A percentile compares a stretch with the other conserved stretches of the same genome.
Conservation (phyloP, 2,329 filamentous ascomycete genomes). For the Aspergillus jensenii region DNA sequence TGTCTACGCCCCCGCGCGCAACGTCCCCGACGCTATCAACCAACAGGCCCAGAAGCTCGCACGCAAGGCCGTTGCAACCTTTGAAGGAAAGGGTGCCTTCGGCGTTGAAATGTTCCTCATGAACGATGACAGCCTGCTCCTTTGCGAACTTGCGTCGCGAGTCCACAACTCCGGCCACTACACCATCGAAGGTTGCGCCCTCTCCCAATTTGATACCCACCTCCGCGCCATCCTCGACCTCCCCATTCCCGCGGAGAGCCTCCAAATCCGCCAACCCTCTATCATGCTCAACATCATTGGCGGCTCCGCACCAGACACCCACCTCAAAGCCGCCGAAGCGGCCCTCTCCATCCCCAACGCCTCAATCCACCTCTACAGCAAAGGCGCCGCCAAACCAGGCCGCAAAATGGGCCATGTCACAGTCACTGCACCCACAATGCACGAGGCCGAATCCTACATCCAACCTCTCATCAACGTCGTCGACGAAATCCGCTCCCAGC, state of each 20-base stretch:
- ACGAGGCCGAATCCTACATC: constrained; percentile 65
- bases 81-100: constrained; percentile 89
- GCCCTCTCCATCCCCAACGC: constrained; percentile 61
- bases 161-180: constrained; percentile 93
- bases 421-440: constrained; percentile 67
- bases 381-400: constrained; percentile 76
- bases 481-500: constrained; percentile 73
- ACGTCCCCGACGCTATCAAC: constrained; percentile 61
- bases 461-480: constrained; percentile 71
- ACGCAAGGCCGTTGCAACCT: constrained; percentile 71
- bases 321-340: constrained; percentile 59
- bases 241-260: constrained; percentile 56
- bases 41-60: constrained; percentile 73
- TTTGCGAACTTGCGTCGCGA: constrained; percentile 85
- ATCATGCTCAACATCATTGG: constrained; percentile 59
- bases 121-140: constrained; percentile 66
- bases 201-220: constrained; percentile 91
- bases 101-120: constrained; percentile 95
- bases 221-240: constrained; percentile 76
- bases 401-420: constrained; percentile 97
- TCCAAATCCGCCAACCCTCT: constrained; percentile 48
- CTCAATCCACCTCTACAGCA: constrained; percentile 86
- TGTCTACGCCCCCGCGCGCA: constrained; percentile 80
- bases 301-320: constrained; percentile 58
- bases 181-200: constrained; percentile 85